Conservation (phyloP, 2,329 filamentous ascomycete species). For the Zymoseptoria ardabiliae region DNA sequence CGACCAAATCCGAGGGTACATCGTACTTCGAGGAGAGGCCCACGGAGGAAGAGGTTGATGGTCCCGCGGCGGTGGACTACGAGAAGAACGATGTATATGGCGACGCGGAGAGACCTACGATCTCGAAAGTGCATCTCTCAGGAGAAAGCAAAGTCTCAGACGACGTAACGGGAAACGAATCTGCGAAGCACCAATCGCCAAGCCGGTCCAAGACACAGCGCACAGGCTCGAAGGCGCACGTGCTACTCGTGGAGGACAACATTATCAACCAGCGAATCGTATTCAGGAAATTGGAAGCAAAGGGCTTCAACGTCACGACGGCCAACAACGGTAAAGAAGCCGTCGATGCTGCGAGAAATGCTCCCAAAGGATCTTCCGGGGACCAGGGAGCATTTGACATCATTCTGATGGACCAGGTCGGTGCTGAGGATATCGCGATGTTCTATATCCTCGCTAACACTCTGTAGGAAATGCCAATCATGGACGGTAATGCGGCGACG, state of each 20-base stretch:
- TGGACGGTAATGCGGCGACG: slow-evolving; percentile 27
- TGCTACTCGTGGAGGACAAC: slow-evolving; percentile 25
- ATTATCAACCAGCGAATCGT: slow-evolving; percentile 29
- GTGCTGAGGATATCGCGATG: slow-evolving; percentile 1
- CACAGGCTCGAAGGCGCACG: slow-evolving; percentile 9
- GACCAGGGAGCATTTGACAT: slow-evolving; percentile 21
- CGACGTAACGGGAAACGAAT: slow-evolving; percentile 2
- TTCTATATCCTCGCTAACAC: background rate
- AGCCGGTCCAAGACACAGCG: background rate
- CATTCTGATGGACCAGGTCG: slow-evolving; percentile 28
- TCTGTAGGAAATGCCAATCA: slow-evolving; percentile 23
- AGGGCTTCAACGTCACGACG: slow-evolving; percentile 25
- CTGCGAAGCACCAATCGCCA: background rate
- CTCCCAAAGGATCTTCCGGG: slow-evolving; percentile 10
- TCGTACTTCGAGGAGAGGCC: background rate
- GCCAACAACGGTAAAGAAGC: slow-evolving; percentile 30
- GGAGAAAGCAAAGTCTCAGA: slow-evolving; percentile 7
- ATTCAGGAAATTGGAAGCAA: slow-evolving; percentile 21
- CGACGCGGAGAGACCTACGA: background rate
- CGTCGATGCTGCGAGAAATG: slow-evolving; percentile 19
- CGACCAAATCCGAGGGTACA: background rate
- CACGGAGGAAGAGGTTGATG: background rate
- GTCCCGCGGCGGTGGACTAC: background rate
- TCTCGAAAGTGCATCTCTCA: background rate
- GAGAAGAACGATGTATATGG: background rate